Evolutionary conservation across 2,329 filamentous ascomycete species (phyloP).

Genomic region (Rasamsonia emersonii): DNA sequence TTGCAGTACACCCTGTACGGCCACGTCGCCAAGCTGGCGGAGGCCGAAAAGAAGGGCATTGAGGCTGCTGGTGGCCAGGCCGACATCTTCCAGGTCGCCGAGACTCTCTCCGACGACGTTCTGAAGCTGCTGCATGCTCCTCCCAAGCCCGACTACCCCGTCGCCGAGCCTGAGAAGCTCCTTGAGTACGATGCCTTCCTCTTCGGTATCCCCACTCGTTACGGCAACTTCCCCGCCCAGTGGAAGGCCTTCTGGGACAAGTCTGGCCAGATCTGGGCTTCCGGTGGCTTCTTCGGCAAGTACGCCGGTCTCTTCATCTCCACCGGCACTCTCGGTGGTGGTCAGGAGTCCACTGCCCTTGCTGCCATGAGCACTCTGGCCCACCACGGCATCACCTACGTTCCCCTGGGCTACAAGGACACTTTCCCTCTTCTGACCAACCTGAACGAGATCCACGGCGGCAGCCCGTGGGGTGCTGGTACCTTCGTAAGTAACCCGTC

Average conservation of each 20-base stretch:
- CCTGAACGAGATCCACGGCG: slow-evolving; percentile 73
- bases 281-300: slow-evolving; percentile 75
- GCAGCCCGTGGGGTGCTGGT: slow-evolving; percentile 85
- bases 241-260: slow-evolving; percentile 84
- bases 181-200: slow-evolving; percentile 79
- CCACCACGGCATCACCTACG: slow-evolving; percentile 93
- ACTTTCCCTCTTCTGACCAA: slow-evolving; percentile 62
- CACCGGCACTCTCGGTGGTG: slow-evolving; percentile 75
- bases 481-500: slow-evolving; percentile 56
- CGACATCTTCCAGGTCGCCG: slow-evolving; percentile 77
- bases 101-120: slow-evolving; percentile 80
- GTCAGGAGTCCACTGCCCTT: slow-evolving; percentile 83
- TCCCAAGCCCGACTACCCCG: slow-evolving; percentile 59
- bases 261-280: slow-evolving; percentile 75
- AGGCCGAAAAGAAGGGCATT: slow-evolving; percentile 85
- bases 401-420: slow-evolving; percentile 88
- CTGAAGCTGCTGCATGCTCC: slow-evolving; percentile 87
- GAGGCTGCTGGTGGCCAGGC: slow-evolving; percentile 74
- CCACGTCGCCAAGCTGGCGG: slow-evolving; percentile 74
- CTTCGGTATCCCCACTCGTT: slow-evolving; percentile 89
- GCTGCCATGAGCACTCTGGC: slow-evolving; percentile 73
- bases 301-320: slow-evolving; percentile 85
- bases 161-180: slow-evolving; percentile 55
- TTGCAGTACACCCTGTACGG: slow-evolving; percentile 85
- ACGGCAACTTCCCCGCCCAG: slow-evolving; percentile 94